These are phyloP conservation scores for Globisporangium viniferum DNA, from an alignment of 352 stramenopile species.

Conservation along the genomic window DNA sequence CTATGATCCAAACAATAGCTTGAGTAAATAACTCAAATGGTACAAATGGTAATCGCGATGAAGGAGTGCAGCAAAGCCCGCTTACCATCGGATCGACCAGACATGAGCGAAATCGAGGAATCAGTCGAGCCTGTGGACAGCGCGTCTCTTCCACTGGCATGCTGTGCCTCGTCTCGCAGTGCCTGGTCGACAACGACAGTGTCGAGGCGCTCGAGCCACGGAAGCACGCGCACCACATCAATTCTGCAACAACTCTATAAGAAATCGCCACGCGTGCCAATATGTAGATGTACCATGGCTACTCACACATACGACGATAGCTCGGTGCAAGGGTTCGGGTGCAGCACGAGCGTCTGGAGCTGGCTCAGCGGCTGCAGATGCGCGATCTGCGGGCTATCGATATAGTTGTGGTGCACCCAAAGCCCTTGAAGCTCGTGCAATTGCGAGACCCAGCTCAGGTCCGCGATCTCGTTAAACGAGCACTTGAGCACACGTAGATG, in stretches of 20 bases:
- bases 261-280: not conserved
- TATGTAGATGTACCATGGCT: not conserved
- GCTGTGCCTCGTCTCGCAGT: conserved; percentile 42
- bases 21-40: too few species aligned
- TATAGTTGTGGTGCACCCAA: conserved; percentile 53
- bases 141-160: conserved; percentile 28
- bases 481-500: conserved; percentile 52
- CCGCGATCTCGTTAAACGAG: conserved; percentile 49
- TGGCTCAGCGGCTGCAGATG: conserved; percentile 39
- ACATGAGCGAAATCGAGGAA: conserved; percentile 31
- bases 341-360: conserved; percentile 52
- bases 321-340: conserved; percentile 70
- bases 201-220: conserved; percentile 54
- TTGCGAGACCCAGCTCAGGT: conserved; percentile 37
- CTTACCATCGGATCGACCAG: conserved; percentile 20
- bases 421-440: conserved; percentile 47
- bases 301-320: conserved; percentile 45
- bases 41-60: too few species aligned
- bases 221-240: conserved; percentile 35
- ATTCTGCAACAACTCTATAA: conserved; percentile 13
- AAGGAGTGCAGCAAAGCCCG: too few species aligned
- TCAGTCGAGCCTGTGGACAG: conserved; percentile 38
- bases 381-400: conserved; percentile 47
- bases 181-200: conserved; percentile 36
- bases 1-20: not conserved